Conservation (phyloP, 176 grass and related monocot genomes). For the Aegilops sharonensis region DNA sequence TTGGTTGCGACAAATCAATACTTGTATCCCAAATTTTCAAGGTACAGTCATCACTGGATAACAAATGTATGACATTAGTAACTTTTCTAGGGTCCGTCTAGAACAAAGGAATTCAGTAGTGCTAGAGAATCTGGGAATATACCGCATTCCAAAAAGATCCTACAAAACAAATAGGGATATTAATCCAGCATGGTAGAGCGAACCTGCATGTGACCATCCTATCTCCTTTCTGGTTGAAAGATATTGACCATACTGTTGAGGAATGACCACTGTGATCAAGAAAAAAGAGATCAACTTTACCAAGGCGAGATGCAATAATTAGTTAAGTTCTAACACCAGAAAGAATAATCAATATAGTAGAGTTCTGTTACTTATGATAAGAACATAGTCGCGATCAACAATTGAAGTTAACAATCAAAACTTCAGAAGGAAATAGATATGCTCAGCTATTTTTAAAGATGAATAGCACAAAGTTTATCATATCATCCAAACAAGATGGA, state of each 20-base stretch:
- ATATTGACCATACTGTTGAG: conserved; percentile 91
- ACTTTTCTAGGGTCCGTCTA: not conserved
- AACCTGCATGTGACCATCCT: conserved; percentile 95
- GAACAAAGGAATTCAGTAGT: not conserved
- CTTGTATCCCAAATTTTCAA: conserved; percentile 87
- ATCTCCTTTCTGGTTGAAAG: conserved; percentile 77
- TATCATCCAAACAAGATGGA: not conserved
- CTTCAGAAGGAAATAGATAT: not conserved
- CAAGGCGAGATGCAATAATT: not conserved
- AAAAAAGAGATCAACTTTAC: conserved; percentile 30
- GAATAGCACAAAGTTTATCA: not conserved
- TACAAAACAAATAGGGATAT: conserved; percentile 10
- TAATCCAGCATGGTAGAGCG: conserved; percentile 11
- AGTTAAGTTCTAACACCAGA: not conserved
- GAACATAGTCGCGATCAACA: not conserved
- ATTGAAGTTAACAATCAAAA: conserved; percentile 1
- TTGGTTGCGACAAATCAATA: conserved; percentile 57
- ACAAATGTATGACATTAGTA: conserved; percentile 30
- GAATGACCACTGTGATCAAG: conserved; percentile 69
- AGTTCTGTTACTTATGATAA: not conserved
- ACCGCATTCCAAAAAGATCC: not conserved
- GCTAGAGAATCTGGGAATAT: not conserved
- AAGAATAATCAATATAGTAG: not conserved
- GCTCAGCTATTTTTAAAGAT: not conserved
- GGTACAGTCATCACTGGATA: conserved; percentile 80